phyloP scores from a whole-genome alignment of 23 red algal species.

The Agarophyton chilense region DNA sequence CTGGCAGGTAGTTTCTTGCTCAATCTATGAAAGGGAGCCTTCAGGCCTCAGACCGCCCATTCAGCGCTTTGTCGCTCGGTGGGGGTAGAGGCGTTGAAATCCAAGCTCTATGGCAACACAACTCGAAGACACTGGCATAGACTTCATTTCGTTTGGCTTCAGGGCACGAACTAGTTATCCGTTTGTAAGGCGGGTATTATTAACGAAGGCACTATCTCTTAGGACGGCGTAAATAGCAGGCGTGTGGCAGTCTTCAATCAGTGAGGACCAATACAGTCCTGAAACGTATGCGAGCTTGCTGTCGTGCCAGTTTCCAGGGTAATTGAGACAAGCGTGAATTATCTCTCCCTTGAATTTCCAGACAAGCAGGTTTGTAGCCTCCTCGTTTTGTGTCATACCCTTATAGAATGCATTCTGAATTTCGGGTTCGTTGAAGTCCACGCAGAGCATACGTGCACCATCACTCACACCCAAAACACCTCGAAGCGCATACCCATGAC shows the following conservation, averaged over 20 bases:
- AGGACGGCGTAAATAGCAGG: not conserved
- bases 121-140: not conserved
- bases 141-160: not conserved
- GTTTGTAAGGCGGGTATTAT: too few species aligned
- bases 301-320: too few species aligned
- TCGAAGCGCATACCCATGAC: too few species aligned
- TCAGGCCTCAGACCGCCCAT: not conserved
- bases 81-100: not conserved
- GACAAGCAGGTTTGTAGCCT: not conserved
- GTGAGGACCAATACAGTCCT: too few species aligned
- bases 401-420: too few species aligned
- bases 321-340: too few species aligned
- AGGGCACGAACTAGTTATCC: not conserved
- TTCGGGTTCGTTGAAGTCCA: too few species aligned
- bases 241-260: not conserved
- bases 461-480: too few species aligned
- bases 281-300: too few species aligned
- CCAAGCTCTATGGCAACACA: not conserved
- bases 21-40: too few species aligned
- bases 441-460: too few species aligned
- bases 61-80: not conserved
- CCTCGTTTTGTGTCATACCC: not conserved
- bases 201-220: not conserved
- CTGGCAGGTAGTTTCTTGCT: too few species aligned
- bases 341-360: not conserved